These are phyloP conservation scores for Microascus cirrosus DNA, from an alignment of 2,329 filamentous ascomycete species.

Conservation along the genomic window DNA sequence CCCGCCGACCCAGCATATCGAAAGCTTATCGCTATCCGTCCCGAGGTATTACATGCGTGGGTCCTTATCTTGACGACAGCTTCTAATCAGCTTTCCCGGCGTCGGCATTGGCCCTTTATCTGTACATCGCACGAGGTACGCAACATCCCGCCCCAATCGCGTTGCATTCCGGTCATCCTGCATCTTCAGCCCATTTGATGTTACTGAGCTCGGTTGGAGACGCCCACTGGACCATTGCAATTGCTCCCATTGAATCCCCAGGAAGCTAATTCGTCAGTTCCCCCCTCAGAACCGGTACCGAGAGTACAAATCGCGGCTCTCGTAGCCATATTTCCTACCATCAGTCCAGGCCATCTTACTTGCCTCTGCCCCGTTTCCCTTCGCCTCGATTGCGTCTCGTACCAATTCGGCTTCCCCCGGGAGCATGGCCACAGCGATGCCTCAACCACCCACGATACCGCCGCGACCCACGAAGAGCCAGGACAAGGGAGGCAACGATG, in stretches of 20 bases:
- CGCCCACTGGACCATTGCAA: not conserved
- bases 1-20: not conserved
- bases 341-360: slow-evolving; percentile 3
- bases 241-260: not conserved
- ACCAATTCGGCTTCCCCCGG: not conserved
- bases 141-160: not conserved
- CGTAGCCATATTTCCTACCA: not conserved
- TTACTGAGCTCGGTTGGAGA: not conserved
- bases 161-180: not conserved
- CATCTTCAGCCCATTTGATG: not conserved
- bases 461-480: slow-evolving; percentile 42
- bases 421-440: slow-evolving; percentile 37
- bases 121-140: not conserved
- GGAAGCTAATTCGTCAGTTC: not conserved
- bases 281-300: not conserved
- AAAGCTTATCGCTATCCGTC: not conserved
- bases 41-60: not conserved
- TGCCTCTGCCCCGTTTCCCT: slow-evolving; percentile 5
- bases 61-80: not conserved
- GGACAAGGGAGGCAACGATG: slow-evolving; percentile 28
- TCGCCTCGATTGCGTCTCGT: not conserved
- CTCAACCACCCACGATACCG: slow-evolving; percentile 42
- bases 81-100: not conserved
- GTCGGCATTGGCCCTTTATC: not conserved
- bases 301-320: not conserved